Percentiles rank a stretch among this genome's conserved stretches.
These are phyloP conservation scores for Podospora didyma DNA, from an alignment of 495 filamentous ascomycete genomes.

Conservation along the genomic window DNA sequence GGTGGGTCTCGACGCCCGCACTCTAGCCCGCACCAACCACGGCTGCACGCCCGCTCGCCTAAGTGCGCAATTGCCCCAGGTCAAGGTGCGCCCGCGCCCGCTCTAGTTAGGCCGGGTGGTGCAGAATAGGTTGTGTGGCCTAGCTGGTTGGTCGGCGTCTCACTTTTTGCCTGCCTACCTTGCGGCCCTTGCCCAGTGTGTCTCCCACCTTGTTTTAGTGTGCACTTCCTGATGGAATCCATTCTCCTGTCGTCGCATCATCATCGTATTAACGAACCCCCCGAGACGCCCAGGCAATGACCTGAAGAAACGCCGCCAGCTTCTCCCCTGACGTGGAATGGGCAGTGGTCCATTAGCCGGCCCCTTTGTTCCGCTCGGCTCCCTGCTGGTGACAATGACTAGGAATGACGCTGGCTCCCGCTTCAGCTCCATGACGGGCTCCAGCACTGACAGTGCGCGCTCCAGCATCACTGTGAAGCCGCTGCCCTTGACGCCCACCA, in stretches of 20 bases:
- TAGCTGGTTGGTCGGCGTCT: no score
- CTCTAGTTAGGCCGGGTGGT: no score
- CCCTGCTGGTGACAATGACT: conserved; percentile 52
- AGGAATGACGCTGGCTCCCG: conserved; percentile 51
- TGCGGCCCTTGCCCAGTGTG: no score
- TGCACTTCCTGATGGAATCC: no score
- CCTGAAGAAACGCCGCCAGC: conserved; percentile 13
- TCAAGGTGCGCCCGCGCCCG: no score
- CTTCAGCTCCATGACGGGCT: conserved; percentile 61
- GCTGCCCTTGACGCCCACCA: conserved; percentile 41
- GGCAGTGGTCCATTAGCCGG: conserved; percentile 17
- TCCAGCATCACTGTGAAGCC: conserved; percentile 57
- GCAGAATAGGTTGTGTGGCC: no score
- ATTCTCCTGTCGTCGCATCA: not conserved
- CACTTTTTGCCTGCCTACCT: no score
- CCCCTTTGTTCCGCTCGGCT: conserved; percentile 20
- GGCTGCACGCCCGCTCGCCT: no score
- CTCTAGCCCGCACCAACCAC: no score
- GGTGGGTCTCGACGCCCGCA: no score
- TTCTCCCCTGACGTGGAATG: conserved; percentile 22
- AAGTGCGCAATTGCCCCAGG: no score
- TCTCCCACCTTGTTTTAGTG: no score
- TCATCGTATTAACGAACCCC: not conserved
- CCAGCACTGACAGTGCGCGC: conserved; percentile 54
- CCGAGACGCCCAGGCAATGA: conserved; percentile 25